A percentile compares a stretch with the other conserved stretches of the same genome.
Evolutionary conservation across 805 yeast species (phyloP).

Genomic region (Lachancea lanzarotensis): DNA sequence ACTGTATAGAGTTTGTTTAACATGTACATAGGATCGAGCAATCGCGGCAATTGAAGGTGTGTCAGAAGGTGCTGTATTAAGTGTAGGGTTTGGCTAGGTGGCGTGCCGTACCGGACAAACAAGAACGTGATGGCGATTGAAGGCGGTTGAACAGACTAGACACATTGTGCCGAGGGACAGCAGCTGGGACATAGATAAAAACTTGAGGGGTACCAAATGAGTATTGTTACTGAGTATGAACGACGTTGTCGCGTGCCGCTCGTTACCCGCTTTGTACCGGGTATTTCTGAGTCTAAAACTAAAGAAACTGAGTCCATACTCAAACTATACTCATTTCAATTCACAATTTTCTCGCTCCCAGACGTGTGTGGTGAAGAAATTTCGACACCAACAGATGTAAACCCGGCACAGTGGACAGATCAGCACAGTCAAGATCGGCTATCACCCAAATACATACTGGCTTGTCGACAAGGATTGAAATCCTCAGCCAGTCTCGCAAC

Average conservation of each 20-base stretch:
- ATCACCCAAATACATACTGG: background rate
- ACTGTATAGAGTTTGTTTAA: too few species aligned
- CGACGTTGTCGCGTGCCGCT: background rate
- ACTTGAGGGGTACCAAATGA: too few species aligned
- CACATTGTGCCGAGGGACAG: too few species aligned
- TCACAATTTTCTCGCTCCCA: conserved; percentile 6
- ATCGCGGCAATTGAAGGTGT: too few species aligned
- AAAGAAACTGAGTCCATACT: background rate
- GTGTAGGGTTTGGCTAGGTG: too few species aligned
- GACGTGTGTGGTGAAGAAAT: conserved; percentile 2
- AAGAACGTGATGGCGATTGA: too few species aligned
- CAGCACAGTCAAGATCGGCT: background rate
- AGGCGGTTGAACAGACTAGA: too few species aligned
- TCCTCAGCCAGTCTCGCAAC: background rate
- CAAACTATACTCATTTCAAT: conserved; percentile 7
- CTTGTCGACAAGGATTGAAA: background rate
- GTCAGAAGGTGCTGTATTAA: too few species aligned
- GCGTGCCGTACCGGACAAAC: too few species aligned
- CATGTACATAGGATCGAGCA: too few species aligned
- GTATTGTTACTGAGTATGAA: background rate
- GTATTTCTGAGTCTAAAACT: background rate
- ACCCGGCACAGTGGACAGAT: background rate
- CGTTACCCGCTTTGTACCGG: conserved; percentile 2
- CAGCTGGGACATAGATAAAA: too few species aligned
- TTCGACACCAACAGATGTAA: conserved; percentile 3